Base-by-base conservation (phyloP, 768 basidiomycete species). In the Amanita subjunquillea region DNA sequence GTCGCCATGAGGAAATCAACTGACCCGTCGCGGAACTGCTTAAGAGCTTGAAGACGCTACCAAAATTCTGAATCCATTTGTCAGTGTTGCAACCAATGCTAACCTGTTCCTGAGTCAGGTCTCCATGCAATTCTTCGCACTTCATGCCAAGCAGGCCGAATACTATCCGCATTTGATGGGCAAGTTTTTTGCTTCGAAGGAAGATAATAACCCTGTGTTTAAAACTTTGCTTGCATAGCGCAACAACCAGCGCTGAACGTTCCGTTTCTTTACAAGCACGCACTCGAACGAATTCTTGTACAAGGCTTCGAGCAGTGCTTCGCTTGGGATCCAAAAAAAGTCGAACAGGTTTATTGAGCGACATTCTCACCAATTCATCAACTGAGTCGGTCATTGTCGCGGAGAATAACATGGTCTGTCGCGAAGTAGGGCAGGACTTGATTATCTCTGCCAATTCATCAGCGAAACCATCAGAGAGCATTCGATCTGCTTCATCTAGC, bases 371-470 rank as follows among this genome's bases (percentile, higher is more conserved):
- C 45, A 99, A 78, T 62, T 93, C 86, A 60, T 96, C 91, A 7
- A 98, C 87, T 1, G 88, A 87, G 66, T 99, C 96, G 3, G 94
- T 97, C 88, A 98, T 98, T 1, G 96, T 99, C 2, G 96, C 96
- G 0, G 93, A 96, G 69, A 99, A 99, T 36, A 99, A 76, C 92
- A 99, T 95, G 3, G 96, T 98, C 65, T 98, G 96, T 36, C 96
- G 80, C 23, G 87, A 86, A 20, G 68, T 67, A 2, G 93, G 93
- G 63, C 93, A 96, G 15, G 88, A 79, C 60, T 84, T 85, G 69
- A 98, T 83, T 60, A 99, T 96, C 68, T 99, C 96, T 15, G 80
- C 72, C 32, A 99, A 74, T 66, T 98, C 96, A 65, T 94, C 96
- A 6, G 87, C 82, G 70, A 98, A 99, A 25, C 94, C 96, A 66